These are phyloP conservation scores for Farysia itapuensis DNA, from an alignment of 1,284 basidiomycete genomes.

Conservation along the genomic window DNA sequence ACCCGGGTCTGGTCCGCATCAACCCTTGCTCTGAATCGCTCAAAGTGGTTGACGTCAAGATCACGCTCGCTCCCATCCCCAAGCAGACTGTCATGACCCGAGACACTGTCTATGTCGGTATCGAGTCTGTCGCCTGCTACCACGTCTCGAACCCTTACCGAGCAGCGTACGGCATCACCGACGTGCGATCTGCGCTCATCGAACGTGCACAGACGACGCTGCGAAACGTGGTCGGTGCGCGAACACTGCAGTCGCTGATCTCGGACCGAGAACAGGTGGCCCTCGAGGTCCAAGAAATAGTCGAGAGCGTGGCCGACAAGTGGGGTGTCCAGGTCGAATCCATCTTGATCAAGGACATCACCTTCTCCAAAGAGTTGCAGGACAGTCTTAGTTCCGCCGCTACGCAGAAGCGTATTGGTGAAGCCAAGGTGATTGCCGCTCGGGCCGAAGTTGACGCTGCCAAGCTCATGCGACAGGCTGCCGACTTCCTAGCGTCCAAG, in stretches of 20 bases:
- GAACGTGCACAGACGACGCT: slow-evolving; percentile 95
- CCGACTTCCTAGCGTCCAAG: slow-evolving; percentile 64
- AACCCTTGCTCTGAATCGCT: slow-evolving; percentile 84
- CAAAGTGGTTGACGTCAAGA: slow-evolving; percentile 78
- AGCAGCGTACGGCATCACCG: slow-evolving; percentile 86
- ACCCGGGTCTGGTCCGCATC: slow-evolving; percentile 86
- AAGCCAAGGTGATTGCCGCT: slow-evolving; percentile 93
- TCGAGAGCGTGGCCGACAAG: slow-evolving; percentile 65
- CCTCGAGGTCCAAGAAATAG: slow-evolving; percentile 91
- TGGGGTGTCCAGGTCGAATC: slow-evolving; percentile 96
- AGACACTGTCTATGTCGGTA: slow-evolving; percentile 85
- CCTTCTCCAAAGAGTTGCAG: slow-evolving; percentile 88
- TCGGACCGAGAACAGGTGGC: slow-evolving; percentile 92
- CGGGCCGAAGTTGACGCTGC: slow-evolving; percentile 93
- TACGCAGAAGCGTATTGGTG: slow-evolving; percentile 88
- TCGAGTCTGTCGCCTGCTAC: slow-evolving; percentile 88
- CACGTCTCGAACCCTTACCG: slow-evolving; percentile 65
- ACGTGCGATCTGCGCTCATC: slow-evolving; percentile 81
- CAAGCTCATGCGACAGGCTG: slow-evolving; percentile 81
- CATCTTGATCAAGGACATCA: slow-evolving; percentile 80
- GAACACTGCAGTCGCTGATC: slow-evolving; percentile 65
- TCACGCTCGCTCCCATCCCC: slow-evolving; percentile 84
- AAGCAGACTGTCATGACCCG: slow-evolving; percentile 69
- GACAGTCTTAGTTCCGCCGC: slow-evolving; percentile 88
- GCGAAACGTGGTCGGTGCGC: slow-evolving; percentile 88